These are phyloP conservation scores for Melaleuca quinquenervia DNA, from an alignment of 345 rosid species.

Conservation along the genomic window DNA sequence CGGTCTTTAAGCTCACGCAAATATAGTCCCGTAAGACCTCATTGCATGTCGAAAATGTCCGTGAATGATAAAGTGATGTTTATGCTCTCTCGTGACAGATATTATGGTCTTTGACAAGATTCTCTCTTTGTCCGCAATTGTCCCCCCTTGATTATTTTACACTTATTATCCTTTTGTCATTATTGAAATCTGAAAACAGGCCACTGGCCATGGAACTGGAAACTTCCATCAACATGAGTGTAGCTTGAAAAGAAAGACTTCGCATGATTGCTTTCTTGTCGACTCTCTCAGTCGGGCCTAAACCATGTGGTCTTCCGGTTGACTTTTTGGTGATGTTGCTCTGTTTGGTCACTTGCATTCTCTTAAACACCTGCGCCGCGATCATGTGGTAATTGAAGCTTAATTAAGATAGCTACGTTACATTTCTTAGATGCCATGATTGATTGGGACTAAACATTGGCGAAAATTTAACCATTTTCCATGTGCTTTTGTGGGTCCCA, in stretches of 20 bases:
- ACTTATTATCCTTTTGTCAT: background rate
- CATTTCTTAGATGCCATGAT: background rate
- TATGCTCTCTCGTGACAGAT: background rate
- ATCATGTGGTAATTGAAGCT: background rate
- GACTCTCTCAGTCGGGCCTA: background rate
- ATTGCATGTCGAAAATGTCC: background rate
- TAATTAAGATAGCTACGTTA: background rate
- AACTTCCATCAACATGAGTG: background rate
- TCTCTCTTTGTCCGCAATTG: background rate
- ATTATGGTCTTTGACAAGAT: background rate
- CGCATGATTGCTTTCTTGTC: background rate
- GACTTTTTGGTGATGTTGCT: background rate
- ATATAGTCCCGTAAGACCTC: background rate
- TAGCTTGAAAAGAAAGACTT: background rate
- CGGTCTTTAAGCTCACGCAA: background rate
- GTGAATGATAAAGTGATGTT: background rate
- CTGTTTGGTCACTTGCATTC: background rate
- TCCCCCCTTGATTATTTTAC: background rate
- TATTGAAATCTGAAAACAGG: background rate
- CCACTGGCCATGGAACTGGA: background rate
- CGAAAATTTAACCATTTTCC: background rate
- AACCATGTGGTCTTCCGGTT: background rate
- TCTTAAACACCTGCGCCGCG: background rate
- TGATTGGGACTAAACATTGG: background rate
- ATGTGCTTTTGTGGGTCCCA: background rate